phyloP scores from a whole-genome alignment of 2,329 filamentous ascomycete genomes.

The Pleurostoma richardsiae region DNA sequence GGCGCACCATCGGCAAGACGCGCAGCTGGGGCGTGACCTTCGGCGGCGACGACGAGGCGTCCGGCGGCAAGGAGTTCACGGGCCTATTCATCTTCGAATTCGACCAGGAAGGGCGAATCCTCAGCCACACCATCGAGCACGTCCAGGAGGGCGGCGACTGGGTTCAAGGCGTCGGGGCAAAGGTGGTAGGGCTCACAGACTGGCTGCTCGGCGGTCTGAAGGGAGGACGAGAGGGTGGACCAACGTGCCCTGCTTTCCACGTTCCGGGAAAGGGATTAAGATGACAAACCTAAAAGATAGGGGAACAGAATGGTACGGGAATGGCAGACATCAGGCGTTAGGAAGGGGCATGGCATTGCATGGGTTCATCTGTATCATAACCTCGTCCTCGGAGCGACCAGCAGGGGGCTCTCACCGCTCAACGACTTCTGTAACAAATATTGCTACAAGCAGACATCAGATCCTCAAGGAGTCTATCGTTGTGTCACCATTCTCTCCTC shows the following conservation, averaged over 20 bases:
- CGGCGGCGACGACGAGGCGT: conserved; percentile 16
- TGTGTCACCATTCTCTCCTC: too few relatives aligned
- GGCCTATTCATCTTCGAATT: conserved; percentile 96
- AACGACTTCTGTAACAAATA: too few relatives aligned
- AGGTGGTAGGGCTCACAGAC: conserved; percentile 87
- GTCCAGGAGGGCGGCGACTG: conserved; percentile 78
- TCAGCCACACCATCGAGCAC: conserved; percentile 91
- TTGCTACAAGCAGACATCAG: too few relatives aligned
- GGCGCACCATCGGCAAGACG: conserved; percentile 64
- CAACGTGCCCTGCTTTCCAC: conserved; percentile 13
- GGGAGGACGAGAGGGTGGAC: conserved; percentile 18
- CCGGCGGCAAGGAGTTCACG: conserved; percentile 70
- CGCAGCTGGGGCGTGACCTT: conserved; percentile 23
- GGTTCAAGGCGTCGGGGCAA: conserved; percentile 74
- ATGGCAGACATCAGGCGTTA: too few relatives aligned
- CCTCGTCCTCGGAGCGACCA: too few relatives aligned
- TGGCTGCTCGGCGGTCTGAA: conserved; percentile 81
- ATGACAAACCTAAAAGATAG: background rate
- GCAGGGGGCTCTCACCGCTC: too few relatives aligned
- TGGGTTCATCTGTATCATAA: too few relatives aligned
- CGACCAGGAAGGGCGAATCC: conserved; percentile 76
- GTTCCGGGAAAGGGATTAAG: conserved; percentile 1
- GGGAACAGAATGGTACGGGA: too few relatives aligned
- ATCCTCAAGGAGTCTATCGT: too few relatives aligned
- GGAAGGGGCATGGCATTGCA: too few relatives aligned